Conservation (phyloP, 2,329 filamentous ascomycete genomes). For the Penicillium brasilianum region DNA sequence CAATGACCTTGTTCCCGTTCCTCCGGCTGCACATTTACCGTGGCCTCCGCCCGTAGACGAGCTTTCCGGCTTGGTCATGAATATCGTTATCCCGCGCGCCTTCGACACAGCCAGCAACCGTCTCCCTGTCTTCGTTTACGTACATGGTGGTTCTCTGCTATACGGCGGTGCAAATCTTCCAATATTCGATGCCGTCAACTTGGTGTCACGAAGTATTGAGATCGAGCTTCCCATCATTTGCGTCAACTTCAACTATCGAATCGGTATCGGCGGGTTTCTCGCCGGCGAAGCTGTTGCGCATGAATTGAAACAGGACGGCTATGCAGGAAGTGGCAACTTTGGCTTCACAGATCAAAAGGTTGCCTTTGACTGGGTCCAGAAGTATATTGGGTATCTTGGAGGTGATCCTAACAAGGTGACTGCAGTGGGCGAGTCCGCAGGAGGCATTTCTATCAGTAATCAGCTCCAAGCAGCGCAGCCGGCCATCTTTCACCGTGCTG, state of each 20-base stretch:
- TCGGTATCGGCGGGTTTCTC: slow-evolving; percentile 35
- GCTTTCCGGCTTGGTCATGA: slow-evolving; percentile 32
- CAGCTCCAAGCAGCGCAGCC: slow-evolving; percentile 29
- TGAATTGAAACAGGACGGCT: slow-evolving; percentile 29
- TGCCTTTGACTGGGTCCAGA: slow-evolving; percentile 42
- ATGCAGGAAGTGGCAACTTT: slow-evolving; percentile 43
- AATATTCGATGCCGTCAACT: slow-evolving; percentile 33
- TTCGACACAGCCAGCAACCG: slow-evolving; percentile 5
- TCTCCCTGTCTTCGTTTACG: slow-evolving; percentile 33
- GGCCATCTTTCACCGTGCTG: slow-evolving; percentile 30
- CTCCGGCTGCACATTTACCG: slow-evolving; percentile 25
- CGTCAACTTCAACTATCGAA: slow-evolving; percentile 36
- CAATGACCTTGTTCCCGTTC: slow-evolving; percentile 32
- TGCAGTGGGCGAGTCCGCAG: slow-evolving; percentile 36
- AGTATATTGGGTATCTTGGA: slow-evolving; percentile 40
- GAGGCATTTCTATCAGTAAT: slow-evolving; percentile 35
- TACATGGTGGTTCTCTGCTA: slow-evolving; percentile 35
- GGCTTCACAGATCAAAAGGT: slow-evolving; percentile 44
- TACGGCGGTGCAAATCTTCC: slow-evolving; percentile 35
- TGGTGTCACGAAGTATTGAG: slow-evolving; percentile 33
- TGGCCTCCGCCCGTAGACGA: slow-evolving; percentile 22
- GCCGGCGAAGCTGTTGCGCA: slow-evolving; percentile 22
- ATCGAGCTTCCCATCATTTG: slow-evolving; percentile 28
- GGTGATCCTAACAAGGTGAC: slow-evolving; percentile 41
- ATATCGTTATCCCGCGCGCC: slow-evolving; percentile 29